Conservation (phyloP, 257 asterid species). For the Capsicum pubescens region DNA sequence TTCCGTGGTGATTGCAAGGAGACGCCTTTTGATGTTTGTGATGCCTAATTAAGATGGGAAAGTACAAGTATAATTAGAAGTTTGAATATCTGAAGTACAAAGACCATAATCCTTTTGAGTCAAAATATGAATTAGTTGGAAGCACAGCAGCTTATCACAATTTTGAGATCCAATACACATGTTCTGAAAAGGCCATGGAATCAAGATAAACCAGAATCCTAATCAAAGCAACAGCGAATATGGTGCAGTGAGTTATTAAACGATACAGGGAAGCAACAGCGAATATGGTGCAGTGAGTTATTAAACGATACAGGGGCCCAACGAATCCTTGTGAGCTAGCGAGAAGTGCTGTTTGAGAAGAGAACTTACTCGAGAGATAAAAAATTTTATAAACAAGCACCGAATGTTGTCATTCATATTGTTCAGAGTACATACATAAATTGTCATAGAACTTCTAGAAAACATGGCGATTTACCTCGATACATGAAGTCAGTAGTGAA, state of each 20-base stretch:
- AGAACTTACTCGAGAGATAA: background rate
- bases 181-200: background rate
- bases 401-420: background rate
- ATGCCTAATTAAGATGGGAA: constrained; percentile 37
- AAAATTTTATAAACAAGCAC: background rate
- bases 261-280: background rate
- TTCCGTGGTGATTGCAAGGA: constrained; percentile 37
- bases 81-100: background rate
- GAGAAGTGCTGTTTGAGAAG: constrained; percentile 4
- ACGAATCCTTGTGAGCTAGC: background rate
- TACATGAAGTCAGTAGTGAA: constrained; percentile 59
- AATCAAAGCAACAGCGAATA: background rate
- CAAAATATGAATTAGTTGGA: background rate
- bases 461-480: constrained; percentile 50
- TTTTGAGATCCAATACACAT: background rate
- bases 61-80: constrained; percentile 24
- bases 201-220: constrained; percentile 17
- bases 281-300: background rate
- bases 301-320: background rate
- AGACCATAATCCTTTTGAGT: constrained; percentile 7
- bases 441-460: background rate
- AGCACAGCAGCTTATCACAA: constrained; percentile 13
- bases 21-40: constrained; percentile 44
- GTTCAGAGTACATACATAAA: background rate
- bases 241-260: background rate